Base-by-base conservation (phyloP, 768 basidiomycete species). In the Trichaptum fuscoviolaceum region DNA sequence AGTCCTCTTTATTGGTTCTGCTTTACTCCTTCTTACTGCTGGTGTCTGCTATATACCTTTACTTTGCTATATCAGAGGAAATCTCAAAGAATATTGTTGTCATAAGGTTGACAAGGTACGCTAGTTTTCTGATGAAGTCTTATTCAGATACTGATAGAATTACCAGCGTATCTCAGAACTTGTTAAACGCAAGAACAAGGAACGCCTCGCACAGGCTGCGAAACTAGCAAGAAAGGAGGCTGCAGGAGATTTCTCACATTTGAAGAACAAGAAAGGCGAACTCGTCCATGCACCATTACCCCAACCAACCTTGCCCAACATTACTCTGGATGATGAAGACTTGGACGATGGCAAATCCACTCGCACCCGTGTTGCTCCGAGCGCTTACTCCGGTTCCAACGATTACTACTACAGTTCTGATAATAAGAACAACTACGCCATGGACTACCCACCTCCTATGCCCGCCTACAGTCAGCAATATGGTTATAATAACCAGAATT, bases 31-130 rank as follows among this genome's bases (percentile, higher is more conserved):
- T 52, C 84, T 95, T 65, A 77, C 89, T 24, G 97, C 97, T 24
- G 95, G 87, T 17, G 77, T 97, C 65, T 89, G 87, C 73, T 99
- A 99, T 71, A 82, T 99, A 68, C 97, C 97, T n/a, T 83, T 99
- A 60, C 84, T 99, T 27, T 90, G 91, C 74, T 94, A 96, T 73
- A 99, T 99, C 71, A 92, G 92, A 74, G 97, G 96, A 23, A 99
- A 99, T 77, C 80, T 99, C 64, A 99, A 99, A 90, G 96, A 99
- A 83, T 98, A 97, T 79, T 93, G 93, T 77, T 98, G 96, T 75
- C 94, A 99, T 82, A 97, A 98, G 77, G 94, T 98, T 63, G 96
- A 99, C 81, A 98, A 98, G 87, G 92, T 93, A 73, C 65, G 72
- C 68, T 34, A 67, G 42, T 23, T 5, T 58, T 12, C n/a, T 65